Conservation (phyloP, 257 asterid genomes). For the Knoxia roxburghii region DNA sequence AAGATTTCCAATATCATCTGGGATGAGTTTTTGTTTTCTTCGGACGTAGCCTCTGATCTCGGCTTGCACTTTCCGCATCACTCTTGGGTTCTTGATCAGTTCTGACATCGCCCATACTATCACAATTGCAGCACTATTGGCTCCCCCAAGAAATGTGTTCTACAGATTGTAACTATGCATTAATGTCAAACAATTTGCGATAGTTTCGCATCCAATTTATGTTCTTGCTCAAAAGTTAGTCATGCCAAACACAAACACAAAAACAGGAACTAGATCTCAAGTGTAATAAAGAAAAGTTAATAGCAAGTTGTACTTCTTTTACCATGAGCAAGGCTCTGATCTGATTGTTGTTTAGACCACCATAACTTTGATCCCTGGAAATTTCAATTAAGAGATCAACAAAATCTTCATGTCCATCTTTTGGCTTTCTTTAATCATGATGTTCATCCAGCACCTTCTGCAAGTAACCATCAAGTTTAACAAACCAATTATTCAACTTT, state of each 20-base stretch:
- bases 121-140: neutral
- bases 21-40: neutral
- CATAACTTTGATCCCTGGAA: neutral
- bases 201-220: no score
- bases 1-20: neutral
- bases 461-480: neutral
- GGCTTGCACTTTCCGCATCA: slow-evolving; percentile 1
- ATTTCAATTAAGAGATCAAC: slow-evolving; percentile 1
- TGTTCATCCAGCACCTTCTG: slow-evolving; percentile 8
- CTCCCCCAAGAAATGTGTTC: slow-evolving; percentile 8
- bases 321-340: slow-evolving; percentile 8
- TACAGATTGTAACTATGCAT: neutral
- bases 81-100: slow-evolving; percentile 3
- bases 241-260: no score
- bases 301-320: neutral
- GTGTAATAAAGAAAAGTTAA: neutral
- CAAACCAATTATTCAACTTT: neutral
- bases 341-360: neutral
- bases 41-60: neutral
- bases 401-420: neutral
- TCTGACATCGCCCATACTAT: slow-evolving; percentile 1
- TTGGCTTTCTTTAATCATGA: neutral
- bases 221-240: no score
- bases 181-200: no score
- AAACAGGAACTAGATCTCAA: no score